Evolutionary conservation across 2,329 filamentous ascomycete genomes (phyloP), one percentile per base, ranked within the genome.

Genomic region (Bimuria novae-zelandiae): DNA sequence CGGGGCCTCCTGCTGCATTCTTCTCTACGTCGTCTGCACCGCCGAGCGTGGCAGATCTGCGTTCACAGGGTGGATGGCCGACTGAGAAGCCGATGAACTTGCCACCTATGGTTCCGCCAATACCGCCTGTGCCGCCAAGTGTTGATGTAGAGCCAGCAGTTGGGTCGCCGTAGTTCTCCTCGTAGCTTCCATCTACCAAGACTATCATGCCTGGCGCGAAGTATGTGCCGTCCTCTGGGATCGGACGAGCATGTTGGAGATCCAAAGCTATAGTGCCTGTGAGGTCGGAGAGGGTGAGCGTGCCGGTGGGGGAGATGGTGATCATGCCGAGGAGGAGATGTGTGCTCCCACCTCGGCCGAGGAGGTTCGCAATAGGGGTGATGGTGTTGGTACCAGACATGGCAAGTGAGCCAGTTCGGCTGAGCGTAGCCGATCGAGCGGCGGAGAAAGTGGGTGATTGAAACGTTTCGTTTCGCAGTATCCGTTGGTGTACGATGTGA

Each of bases 171-270:
- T 92, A 90, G 63, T 96, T 92, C 71, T 97, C 94, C 70, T 96
- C 92, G 68, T 99, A 99, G n/a, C 93, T 86, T 6, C 94, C 94
- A 65, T 99, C 94, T 0, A 97, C 85, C 0, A 99, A 82, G 3
- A 97, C 89, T 42, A 99, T 89, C 92, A 97, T 97, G 3, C 95
- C 95, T 0, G 94, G 92, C 4, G 88, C 86, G 68, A 97, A 97
- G 89, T 92, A 99, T 3, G 90, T 88, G 21, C 90, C 91, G 67
- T 93, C 87, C 55, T 91, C 87, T 0, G 92, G 92, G 50, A 97
- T 88, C 12, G 89, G 85, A 19, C 87, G 85, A 0, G 93, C 90
- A 66, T 93, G 89, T 17, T 86, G 83, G 10, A 97, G 76, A 62
- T 97, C 92, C 1, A 99, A 79, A 2, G 85, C 82, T 63, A 99